A percentile compares a stretch with the other conserved stretches of the same genome.
Evolutionary conservation across 345 rosid species (phyloP).

Genomic region (Camelina hispida): DNA sequence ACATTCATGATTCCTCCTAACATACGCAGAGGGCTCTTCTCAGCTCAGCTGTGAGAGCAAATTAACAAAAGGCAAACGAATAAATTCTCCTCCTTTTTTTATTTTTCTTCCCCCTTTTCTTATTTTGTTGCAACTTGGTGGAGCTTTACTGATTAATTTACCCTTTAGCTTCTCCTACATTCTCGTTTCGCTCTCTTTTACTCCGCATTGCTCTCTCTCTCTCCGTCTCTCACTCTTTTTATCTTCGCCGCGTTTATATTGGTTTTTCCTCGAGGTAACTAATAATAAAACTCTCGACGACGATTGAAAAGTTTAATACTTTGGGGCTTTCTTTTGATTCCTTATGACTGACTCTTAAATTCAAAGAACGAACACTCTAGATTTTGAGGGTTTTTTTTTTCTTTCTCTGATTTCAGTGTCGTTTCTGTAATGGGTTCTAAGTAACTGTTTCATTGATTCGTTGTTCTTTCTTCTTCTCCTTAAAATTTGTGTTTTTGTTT

Average conservation of each 20-base stretch:
- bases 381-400: background rate
- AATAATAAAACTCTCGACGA: background rate
- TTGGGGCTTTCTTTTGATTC: background rate
- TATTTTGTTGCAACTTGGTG: background rate
- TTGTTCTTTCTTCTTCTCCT: slow-evolving; percentile 3
- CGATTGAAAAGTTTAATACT: background rate
- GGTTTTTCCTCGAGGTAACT: slow-evolving; percentile 4
- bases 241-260: slow-evolving; percentile 6
- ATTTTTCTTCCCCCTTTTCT: too few relatives aligned
- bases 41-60: slow-evolving; percentile 2
- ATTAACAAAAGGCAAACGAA: slow-evolving; percentile 8
- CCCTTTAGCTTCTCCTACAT: slow-evolving; percentile 14
- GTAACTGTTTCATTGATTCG: slow-evolving; percentile 60
- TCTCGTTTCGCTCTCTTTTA: slow-evolving; percentile 1
- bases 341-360: background rate
- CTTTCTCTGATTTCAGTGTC: background rate
- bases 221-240: background rate
- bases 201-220: slow-evolving; percentile 36
- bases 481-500: background rate
- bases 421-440: slow-evolving; percentile 32
- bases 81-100: slow-evolving; percentile 26
- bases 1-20: background rate
- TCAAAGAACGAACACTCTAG: background rate
- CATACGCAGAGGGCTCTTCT: background rate
- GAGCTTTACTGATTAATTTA: too few relatives aligned